Base-by-base conservation (phyloP, 129 eudicot genomes). In the Artemisia argyi region DNA sequence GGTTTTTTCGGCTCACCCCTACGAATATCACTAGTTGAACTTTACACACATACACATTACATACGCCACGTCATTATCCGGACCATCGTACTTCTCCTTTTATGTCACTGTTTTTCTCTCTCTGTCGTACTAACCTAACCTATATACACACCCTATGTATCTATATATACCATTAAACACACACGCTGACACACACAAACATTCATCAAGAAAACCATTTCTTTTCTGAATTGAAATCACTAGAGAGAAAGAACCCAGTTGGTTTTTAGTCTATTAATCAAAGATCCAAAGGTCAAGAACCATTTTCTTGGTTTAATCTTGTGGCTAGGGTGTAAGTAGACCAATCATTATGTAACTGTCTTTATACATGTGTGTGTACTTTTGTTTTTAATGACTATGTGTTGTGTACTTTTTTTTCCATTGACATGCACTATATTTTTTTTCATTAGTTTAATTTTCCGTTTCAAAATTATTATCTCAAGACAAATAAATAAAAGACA, bases 221-320 rank as follows among this genome's bases (percentile, higher is more conserved):
- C 46, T 39, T 71, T 63, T 53, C 26, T 46, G 14, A 46, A 10
- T 24, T 2, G 26, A 55, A 61, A 53, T 65, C 7, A 42, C 71
- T 48, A 16, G 56, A 61, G 53, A 61, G 48, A 69, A 63, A 62
- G 30, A 51, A 62, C 52, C 60, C 72, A 63, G 49, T 7, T 55
- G 24, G 30, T 50, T 39, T 77, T 69, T 75, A 65, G 26, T 18
- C 58, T n/a, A 56, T 56, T 60, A 75, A 75, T 24, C 54, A 35
- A 66, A 73, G 91, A 88, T 85, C 85, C 51, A 49, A 80, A 89
- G 85, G 83, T 68, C 58, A 59, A 56, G 48, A 81, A 87, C 73
- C 77, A 51, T 24, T 66, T 59, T 62, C 78, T 47, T 20, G 65
- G 56, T 68, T 65, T 35, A 75, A 88, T 77, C 82, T 77, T 77